Evolutionary conservation across 2,329 filamentous ascomycete species (phyloP), one percentile per base, ranked within the genome.

Genomic region (Raffaelea albimanens): DNA sequence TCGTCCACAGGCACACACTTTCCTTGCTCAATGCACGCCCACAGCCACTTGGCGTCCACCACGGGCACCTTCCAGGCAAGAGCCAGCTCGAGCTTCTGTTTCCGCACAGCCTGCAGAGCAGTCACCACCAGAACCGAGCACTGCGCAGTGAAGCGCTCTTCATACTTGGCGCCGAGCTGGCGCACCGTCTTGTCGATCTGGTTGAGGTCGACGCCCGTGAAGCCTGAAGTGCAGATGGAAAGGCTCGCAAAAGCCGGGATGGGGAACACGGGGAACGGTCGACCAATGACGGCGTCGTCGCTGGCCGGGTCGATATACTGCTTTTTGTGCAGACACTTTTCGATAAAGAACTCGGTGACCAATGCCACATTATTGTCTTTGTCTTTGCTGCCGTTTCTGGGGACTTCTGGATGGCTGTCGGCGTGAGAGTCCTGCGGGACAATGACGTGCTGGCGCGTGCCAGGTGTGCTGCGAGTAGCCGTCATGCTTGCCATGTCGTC

Each of bases 261-360:
- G 34, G 81, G 84, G 54, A 87, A 85, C 25, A 69, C 67, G 5
- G 80, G 73, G 52, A 96, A 86, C 2, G 93, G 89, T 7, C 79
- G 80, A 50, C 87, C 89, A 21, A 94, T 75, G 38, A 86, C 73
- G 60, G 93, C 81, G 4, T 78, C 71, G 45, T 72, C 68, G 19
- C 78, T 71, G 44, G 71, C 67, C 5, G 89, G 87, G 25, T 84
- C 70, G 42, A 87, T 72, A 56, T 91, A 77, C 22, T 67, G 69
- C 63, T 87, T 93, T 53, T 79, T 78, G 60, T 90, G 82, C 36
- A 98, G 69, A 61, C 91, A 97, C 43, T 81, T 80, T 66, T 98
- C 93, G 45, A 98, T 74, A 76, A 91, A 98, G 73, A 93, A 94
- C 60, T 95, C 89, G 11, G 89, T 97, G 29, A 95, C 81, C 40